These are phyloP conservation scores for Panicum virgatum DNA, from an alignment of 202 grass and related monocot genomes.

Conservation along the genomic window DNA sequence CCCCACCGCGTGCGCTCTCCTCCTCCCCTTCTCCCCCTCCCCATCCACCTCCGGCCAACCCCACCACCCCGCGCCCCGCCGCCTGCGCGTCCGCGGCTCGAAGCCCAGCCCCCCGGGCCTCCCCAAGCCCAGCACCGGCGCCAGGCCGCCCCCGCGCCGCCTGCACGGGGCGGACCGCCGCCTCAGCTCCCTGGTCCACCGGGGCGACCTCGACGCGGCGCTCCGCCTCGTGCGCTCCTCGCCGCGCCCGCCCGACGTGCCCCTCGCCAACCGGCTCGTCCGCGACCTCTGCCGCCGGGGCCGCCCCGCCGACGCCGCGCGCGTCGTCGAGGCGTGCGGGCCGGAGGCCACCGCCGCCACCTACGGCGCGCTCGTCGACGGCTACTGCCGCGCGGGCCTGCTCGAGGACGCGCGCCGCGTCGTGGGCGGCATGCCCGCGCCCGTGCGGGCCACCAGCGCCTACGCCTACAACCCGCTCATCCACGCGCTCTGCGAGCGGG, in stretches of 20 bases:
- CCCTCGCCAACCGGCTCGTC: constrained; percentile 62
- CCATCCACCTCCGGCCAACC: constrained; percentile 20
- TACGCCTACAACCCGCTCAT: constrained; percentile 79
- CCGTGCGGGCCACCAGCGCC: constrained; percentile 43
- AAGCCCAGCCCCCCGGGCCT: constrained; percentile 23
- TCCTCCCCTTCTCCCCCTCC: constrained; percentile 23
- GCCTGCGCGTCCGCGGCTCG: constrained; percentile 29
- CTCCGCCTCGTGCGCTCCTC: constrained; percentile 50
- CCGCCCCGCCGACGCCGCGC: constrained; percentile 46
- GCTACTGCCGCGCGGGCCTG: constrained; percentile 64
- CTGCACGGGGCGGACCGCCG: constrained; percentile 41
- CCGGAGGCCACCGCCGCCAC: constrained; percentile 56
- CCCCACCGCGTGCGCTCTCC: constrained; percentile 41
- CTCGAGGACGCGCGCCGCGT: constrained; percentile 56
- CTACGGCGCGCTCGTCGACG: constrained; percentile 58
- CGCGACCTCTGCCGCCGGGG: constrained; percentile 74
- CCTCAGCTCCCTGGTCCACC: constrained; percentile 52
- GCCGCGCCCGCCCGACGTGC: constrained; percentile 39
- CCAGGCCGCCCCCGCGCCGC: constrained; percentile 30
- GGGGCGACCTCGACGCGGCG: constrained; percentile 57
- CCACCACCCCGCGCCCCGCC: neutral
- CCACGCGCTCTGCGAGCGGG: constrained; percentile 57
- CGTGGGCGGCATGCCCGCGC: constrained; percentile 54
- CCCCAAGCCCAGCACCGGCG: constrained; percentile 6
- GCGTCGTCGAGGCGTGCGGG: constrained; percentile 60